phyloP scores from a whole-genome alignment of 495 filamentous ascomycete species.

The Friedmanniomyces simplex region DNA sequence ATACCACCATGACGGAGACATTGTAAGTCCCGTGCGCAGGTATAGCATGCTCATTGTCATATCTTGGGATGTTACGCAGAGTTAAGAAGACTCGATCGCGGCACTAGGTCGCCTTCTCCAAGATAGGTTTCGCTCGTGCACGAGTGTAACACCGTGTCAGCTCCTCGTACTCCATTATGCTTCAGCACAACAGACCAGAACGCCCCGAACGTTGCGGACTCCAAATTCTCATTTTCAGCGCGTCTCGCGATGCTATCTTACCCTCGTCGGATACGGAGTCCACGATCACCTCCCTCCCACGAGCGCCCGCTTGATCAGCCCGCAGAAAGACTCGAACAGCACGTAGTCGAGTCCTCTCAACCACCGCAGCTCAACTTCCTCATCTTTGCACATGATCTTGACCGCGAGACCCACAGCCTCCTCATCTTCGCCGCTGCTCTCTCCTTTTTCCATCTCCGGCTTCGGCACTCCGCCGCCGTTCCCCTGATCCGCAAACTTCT shows the following conservation, averaged over 20 bases:
- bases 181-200: no score
- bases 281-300: not conserved
- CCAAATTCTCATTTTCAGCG: no score
- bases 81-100: no score
- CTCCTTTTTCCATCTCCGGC: conserved; percentile 17
- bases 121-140: no score
- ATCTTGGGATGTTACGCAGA: no score
- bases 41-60: no score
- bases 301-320: conserved; percentile 44
- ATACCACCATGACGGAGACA: no score
- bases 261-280: not conserved
- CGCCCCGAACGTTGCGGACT: no score
- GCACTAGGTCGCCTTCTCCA: no score
- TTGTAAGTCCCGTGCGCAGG: no score
- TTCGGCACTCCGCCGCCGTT: not conserved
- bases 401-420: conserved; percentile 37
- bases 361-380: conserved; percentile 54
- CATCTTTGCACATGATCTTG: conserved; percentile 29
- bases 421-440: conserved; percentile 27
- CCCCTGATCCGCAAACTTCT: conserved; percentile 5
- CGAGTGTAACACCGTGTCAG: no score
- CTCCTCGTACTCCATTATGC: no score
- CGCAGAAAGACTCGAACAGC: conserved; percentile 82
- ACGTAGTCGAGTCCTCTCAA: conserved; percentile 60
- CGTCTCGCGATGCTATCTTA: not conserved